These are phyloP conservation scores for Suhomyces emberorum DNA, from an alignment of 805 yeast species.

Conservation along the genomic window DNA sequence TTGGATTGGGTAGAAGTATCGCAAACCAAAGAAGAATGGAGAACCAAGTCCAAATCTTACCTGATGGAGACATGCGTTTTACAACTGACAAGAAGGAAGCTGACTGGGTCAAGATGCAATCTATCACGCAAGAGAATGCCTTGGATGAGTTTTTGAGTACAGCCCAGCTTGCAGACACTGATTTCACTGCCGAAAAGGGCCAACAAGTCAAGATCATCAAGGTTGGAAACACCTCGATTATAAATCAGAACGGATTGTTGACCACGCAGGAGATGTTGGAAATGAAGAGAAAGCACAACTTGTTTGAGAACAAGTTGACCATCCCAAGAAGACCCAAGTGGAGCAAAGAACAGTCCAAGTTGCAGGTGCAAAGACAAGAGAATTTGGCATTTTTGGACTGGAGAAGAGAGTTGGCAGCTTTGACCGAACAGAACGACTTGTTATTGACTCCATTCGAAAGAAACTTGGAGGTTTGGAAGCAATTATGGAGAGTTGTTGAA, in stretches of 20 bases:
- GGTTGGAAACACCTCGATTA: conserved; percentile 52
- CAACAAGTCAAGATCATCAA: conserved; percentile 81
- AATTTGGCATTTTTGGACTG: conserved; percentile 88
- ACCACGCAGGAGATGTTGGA: conserved; percentile 63
- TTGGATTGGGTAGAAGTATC: conserved; percentile 84
- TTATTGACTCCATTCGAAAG: conserved; percentile 95
- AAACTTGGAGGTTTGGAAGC: conserved; percentile 97
- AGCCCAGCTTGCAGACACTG: conserved; percentile 94
- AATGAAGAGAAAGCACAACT: conserved; percentile 59
- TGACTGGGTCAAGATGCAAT: conserved; percentile 83
- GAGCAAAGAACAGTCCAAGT: conserved; percentile 67
- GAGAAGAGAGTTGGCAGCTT: conserved; percentile 84
- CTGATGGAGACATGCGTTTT: conserved; percentile 87
- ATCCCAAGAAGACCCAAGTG: conserved; percentile 94
- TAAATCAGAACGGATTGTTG: conserved; percentile 46
- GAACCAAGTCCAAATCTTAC: conserved; percentile 65
- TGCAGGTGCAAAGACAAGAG: conserved; percentile 81
- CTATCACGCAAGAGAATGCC: conserved; percentile 92
- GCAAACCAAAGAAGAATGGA: conserved; percentile 69
- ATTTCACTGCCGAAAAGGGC: conserved; percentile 87
- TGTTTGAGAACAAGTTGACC: conserved; percentile 65
- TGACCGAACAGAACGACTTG: conserved; percentile 82
- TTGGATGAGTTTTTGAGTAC: conserved; percentile 92
- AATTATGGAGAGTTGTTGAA: conserved; percentile 96
- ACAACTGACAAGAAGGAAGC: conserved; percentile 84